These are phyloP conservation scores for Laetiporus sulphureus DNA, from an alignment of 1,284 basidiomycete species.

Conservation along the genomic window DNA sequence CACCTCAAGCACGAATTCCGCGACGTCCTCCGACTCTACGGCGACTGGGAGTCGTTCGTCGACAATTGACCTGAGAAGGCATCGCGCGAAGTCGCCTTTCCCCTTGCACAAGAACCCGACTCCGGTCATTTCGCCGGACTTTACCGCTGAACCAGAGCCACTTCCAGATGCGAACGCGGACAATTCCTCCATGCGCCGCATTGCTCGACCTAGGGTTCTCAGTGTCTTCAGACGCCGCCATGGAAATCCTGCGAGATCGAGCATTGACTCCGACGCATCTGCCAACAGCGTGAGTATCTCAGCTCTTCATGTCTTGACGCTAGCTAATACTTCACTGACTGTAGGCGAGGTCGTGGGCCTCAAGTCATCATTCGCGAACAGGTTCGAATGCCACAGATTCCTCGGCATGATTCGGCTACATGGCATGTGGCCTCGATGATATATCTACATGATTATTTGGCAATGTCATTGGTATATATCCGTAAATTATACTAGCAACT, in stretches of 20 bases:
- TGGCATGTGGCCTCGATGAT: no score
- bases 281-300: constrained; percentile 11
- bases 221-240: constrained; percentile 35
- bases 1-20: neutral
- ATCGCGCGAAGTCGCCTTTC: constrained; percentile 5
- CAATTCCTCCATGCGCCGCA: constrained; percentile 5
- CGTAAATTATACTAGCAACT: neutral
- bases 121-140: constrained; percentile 10
- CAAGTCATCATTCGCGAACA: no score
- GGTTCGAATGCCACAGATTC: no score
- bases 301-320: neutral
- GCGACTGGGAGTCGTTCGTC: neutral
- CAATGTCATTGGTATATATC: neutral
- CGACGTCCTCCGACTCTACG: neutral
- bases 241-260: constrained; percentile 12
- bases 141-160: constrained; percentile 17
- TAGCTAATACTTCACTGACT: no score
- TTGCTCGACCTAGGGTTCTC: constrained; percentile 26
- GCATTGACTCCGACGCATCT: constrained; percentile 19
- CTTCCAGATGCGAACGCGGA: constrained; percentile 10
- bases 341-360: no score
- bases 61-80: neutral
- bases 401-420: no score
- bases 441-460: no score
- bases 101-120: neutral